phyloP scores from a whole-genome alignment of 106 monocot species.

The Xerophyta viscosa region DNA sequence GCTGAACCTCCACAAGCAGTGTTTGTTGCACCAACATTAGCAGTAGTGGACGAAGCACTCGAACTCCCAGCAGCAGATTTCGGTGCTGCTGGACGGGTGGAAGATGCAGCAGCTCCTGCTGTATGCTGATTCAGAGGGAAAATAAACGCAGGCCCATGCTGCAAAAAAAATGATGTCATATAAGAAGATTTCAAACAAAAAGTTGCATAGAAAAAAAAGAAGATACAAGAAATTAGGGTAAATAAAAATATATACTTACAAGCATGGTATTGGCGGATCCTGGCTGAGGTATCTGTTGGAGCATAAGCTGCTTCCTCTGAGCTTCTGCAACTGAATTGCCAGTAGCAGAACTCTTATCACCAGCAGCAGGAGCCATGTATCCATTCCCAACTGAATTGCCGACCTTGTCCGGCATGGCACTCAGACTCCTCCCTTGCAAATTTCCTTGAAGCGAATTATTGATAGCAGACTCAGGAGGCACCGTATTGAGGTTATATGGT shows the following conservation, averaged over 20 bases:
- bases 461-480: constrained; percentile 35
- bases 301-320: constrained; percentile 46
- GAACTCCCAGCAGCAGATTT: constrained; percentile 19
- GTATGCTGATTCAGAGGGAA: constrained; percentile 73
- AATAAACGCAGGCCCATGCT: constrained; percentile 72
- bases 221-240: too few species aligned
- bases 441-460: constrained; percentile 42
- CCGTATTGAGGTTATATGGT: constrained; percentile 63
- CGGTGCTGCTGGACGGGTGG: constrained; percentile 14
- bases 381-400: constrained; percentile 5
- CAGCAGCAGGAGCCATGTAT: constrained; percentile 7
- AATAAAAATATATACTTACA: constrained; percentile 58
- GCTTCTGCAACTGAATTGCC: constrained; percentile 25
- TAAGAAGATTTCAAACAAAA: not conserved
- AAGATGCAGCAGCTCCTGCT: constrained; percentile 16
- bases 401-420: constrained; percentile 25
- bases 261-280: constrained; percentile 44
- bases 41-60: constrained; percentile 10
- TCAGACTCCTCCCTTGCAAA: constrained; percentile 25
- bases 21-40: constrained; percentile 9
- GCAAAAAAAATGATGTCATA: constrained; percentile 2
- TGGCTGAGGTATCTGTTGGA: constrained; percentile 44
- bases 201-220: too few species aligned
- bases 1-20: constrained; percentile 25
- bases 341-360: constrained; percentile 31